These are phyloP conservation scores for Protomyces arabidopsidicola DNA, from an alignment of 1,139 yeast genomes.

Conservation along the genomic window DNA sequence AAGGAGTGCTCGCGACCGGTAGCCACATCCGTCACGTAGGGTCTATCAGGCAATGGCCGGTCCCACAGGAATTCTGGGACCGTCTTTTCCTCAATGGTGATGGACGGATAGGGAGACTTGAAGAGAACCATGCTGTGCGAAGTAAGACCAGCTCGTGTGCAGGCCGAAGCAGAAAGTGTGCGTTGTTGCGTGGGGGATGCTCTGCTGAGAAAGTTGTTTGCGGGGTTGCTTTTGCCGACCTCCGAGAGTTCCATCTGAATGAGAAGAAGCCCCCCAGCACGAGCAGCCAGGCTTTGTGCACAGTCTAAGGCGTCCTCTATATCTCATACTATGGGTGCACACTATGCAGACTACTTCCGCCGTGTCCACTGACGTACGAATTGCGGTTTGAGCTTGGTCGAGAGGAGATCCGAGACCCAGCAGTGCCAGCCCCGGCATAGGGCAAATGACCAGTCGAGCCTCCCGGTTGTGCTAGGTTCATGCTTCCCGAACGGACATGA, in stretches of 20 bases:
- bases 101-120: neutral
- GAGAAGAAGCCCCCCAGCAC: no score
- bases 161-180: no score
- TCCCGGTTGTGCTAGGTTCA: neutral
- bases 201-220: no score
- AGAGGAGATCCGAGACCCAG: neutral
- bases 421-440: neutral
- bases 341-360: neutral
- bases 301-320: no score
- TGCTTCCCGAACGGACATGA: neutral
- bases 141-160: neutral
- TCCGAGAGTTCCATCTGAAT: no score
- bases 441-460: neutral
- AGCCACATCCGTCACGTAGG: conserved; percentile 18
- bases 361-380: neutral
- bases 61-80: conserved; percentile 22
- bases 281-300: no score
- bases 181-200: no score
- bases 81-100: conserved; percentile 2
- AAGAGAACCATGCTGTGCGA: conserved; percentile 23
- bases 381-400: neutral
- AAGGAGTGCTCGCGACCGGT: conserved; percentile 13
- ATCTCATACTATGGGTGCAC: neutral
- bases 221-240: no score
- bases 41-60: conserved; percentile 18